Evolutionary conservation across 805 yeast genomes (phyloP), one percentile per base, ranked within the genome.

Genomic region (Peterozyma xylosa): DNA sequence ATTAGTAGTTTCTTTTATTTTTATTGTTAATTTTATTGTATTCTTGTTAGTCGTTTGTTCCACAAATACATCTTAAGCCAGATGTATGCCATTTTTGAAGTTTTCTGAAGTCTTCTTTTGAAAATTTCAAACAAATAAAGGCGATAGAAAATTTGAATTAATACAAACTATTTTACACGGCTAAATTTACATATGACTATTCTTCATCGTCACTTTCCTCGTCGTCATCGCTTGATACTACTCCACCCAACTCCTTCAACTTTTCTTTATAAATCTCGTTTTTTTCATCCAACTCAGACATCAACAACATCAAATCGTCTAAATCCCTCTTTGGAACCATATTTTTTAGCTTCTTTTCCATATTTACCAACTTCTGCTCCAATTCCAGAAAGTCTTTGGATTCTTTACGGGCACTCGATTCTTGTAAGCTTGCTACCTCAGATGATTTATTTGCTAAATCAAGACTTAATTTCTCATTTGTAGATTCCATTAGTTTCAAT

Each of bases 231-330:
- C 86, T 78, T 5, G 88, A 80, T 1, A 80, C 70, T 1, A 73
- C 81, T 42, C 72, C 78, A 0, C 86, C 87, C 4, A 79, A 54
- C 0, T 57, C 64, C 45, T 66, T 68, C 34, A 83, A 67, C 46
- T 66, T 70, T 6, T 60, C 53, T 54, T 81, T 82, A 57, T 86
- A 81, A 48, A 68, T 68, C 30, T 70, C 65, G 45, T 78, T 78
- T 50, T 74, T 76, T 41, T 82, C 88, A 47, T 88, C 95, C 52
- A 87, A 64, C 38, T 86, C 95, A 15, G 84, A 76, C 59, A 89
- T 78, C 15, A 89, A 64, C 18, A 87, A 62, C 79, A 88, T 74
- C 53, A 88, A 60, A 49, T 86, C 95, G 53, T 88, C 96, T 10
- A 80, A 55, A 21, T 80, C 86, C 2, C 73, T 55, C 48, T 68